Percentiles rank a stretch among this genome's conserved stretches.
phyloP scores from a whole-genome alignment of 1,284 basidiomycete species.

The Cryptococcus sp. region DNA sequence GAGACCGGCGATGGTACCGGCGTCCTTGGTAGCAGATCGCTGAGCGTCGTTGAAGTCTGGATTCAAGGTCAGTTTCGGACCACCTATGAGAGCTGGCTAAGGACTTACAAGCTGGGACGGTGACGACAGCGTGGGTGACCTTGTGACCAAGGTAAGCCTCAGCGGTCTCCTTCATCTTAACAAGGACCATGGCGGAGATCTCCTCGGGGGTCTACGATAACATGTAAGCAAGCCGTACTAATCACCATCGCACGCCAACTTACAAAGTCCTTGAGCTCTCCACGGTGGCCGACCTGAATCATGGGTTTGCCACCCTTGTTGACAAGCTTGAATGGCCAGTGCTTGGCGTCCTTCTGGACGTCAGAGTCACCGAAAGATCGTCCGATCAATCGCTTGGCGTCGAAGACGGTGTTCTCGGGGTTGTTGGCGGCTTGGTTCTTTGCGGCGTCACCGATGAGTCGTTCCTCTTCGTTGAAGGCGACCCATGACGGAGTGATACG shows the following conservation, averaged over 20 bases:
- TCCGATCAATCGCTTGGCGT: conserved; percentile 87
- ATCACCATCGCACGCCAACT: conserved; percentile 12
- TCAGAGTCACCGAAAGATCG: conserved; percentile 74
- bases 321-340: conserved; percentile 89
- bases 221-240: conserved; percentile 17
- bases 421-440: conserved; percentile 65
- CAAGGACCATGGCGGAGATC: conserved; percentile 85
- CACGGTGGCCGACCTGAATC: conserved; percentile 84
- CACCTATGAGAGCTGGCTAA: conserved; percentile 13
- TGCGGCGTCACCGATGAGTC: conserved; percentile 68
- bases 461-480: conserved; percentile 85
- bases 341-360: conserved; percentile 74
- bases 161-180: conserved; percentile 99
- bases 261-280: conserved; percentile 75
- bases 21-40: conserved; percentile 98
- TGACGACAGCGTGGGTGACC: conserved; percentile 97
- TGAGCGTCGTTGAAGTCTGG: conserved; percentile 95
- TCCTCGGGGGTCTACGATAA: conserved; percentile 50
- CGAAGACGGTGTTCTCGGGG: conserved; percentile 67
- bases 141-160: conserved; percentile 96
- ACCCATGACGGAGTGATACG: conserved; percentile 97
- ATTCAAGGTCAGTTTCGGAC: background rate
- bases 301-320: conserved; percentile 83
- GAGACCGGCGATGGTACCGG: conserved; percentile 94
- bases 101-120: conserved; percentile 79